Conservation (phyloP, 495 filamentous ascomycete genomes). For the Oleoguttula mirabilis region DNA sequence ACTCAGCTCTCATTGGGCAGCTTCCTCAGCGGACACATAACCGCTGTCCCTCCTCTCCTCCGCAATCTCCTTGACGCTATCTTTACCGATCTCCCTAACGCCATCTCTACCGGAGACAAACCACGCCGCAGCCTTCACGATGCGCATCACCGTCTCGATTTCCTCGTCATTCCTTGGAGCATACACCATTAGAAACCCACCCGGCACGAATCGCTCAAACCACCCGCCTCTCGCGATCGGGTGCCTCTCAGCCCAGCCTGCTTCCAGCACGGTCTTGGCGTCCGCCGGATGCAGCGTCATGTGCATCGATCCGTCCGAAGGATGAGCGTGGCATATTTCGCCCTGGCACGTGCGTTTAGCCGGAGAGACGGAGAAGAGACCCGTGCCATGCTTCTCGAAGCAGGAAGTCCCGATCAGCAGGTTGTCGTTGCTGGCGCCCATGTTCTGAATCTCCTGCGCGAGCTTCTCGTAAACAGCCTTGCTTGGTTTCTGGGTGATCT, state of each 20-base stretch:
- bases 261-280: slow-evolving; percentile 60
- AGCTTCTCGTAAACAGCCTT: slow-evolving; percentile 41
- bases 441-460: slow-evolving; percentile 35
- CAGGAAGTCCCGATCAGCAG: slow-evolving; percentile 54
- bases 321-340: slow-evolving; percentile 74
- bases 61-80: slow-evolving; percentile 1
- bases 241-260: slow-evolving; percentile 84
- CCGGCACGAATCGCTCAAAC: slow-evolving; percentile 45
- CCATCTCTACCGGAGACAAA: slow-evolving; percentile 13
- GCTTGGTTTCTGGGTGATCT: slow-evolving; percentile 52
- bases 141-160: slow-evolving; percentile 52
- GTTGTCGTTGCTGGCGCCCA: slow-evolving; percentile 36
- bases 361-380: slow-evolving; percentile 49
- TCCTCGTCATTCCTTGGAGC: slow-evolving; percentile 61
- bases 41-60: slow-evolving; percentile 5
- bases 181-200: slow-evolving; percentile 71
- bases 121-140: slow-evolving; percentile 47
- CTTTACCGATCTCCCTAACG: too few relatives aligned
- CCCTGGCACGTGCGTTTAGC: slow-evolving; percentile 55
- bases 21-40: slow-evolving; percentile 5
- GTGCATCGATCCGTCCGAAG: slow-evolving; percentile 63
- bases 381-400: slow-evolving; percentile 69
- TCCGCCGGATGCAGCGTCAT: slow-evolving; percentile 67
- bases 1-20: too few relatives aligned
- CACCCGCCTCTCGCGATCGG: slow-evolving; percentile 54